Percentiles rank a stretch among this genome's conserved stretches.
Evolutionary conservation across 768 basidiomycete species (phyloP).

Genomic region (Paxillus involutus): DNA sequence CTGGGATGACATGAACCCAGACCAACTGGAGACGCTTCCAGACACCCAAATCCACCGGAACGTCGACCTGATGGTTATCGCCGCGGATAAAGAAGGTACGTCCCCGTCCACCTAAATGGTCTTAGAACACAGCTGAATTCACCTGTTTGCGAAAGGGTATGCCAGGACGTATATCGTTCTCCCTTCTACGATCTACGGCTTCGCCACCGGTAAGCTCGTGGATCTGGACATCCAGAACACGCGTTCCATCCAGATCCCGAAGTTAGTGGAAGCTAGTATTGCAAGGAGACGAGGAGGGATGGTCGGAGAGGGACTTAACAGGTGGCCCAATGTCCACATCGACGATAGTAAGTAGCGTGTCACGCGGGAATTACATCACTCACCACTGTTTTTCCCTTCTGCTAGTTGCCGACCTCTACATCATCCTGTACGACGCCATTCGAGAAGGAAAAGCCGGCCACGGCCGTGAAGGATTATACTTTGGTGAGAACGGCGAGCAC

Average conservation of each 20-base stretch:
- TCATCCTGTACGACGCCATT: constrained; percentile 41
- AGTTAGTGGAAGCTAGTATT: constrained; percentile 42
- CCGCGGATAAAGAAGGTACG: constrained; percentile 49
- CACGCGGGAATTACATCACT: background rate
- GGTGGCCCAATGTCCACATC: constrained; percentile 62
- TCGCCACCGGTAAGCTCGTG: constrained; percentile 48
- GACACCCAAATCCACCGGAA: constrained; percentile 47
- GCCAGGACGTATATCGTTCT: constrained; percentile 42
- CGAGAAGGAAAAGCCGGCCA: constrained; percentile 19
- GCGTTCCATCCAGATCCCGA: constrained; percentile 57
- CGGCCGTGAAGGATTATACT: constrained; percentile 51
- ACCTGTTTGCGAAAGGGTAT: constrained; percentile 12
- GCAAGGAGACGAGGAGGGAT: constrained; percentile 54
- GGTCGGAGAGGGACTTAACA: constrained; percentile 57
- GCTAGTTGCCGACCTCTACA: constrained; percentile 41
- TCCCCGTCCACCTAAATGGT: background rate
- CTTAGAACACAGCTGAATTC: too few relatives aligned
- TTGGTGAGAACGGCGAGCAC: constrained; percentile 53
- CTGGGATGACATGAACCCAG: constrained; percentile 49
- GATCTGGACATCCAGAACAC: constrained; percentile 44
- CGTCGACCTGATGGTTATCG: constrained; percentile 47
- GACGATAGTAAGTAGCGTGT: constrained; percentile 35
- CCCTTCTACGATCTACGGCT: constrained; percentile 61
- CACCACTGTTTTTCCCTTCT: background rate
- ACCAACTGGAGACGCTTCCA: constrained; percentile 46